Evolutionary conservation across 2,329 filamentous ascomycete genomes (phyloP), one percentile per base, ranked within the genome.

Genomic region (Neonectria ditissima): DNA sequence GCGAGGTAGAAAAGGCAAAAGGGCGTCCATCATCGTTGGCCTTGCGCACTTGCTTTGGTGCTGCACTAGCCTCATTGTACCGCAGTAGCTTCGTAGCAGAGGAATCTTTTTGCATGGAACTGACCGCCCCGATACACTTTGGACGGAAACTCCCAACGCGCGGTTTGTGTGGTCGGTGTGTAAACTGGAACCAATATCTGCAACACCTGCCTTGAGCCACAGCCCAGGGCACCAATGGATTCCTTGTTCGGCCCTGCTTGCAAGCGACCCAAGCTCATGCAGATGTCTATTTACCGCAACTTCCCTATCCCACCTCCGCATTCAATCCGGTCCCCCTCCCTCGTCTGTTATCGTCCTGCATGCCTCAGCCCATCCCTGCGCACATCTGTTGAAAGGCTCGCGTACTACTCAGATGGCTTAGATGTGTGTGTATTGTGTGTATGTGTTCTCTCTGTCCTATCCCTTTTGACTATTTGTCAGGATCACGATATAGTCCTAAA

Each of bases 231-330:
- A 39, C 59, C 59, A 57, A 62, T 62, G 24, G 47, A 41, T 55
- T 54, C 41, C 50, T 30, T 56, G 45, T 28, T n/a, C n/a, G 10
- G 22, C 24, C 16, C 16, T 34, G 14, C 41, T 24, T 39, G 11
- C 26, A 16, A 22, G 28, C 28, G 43, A 24, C 22, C 56, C 56
- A 34, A 28, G 9, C 24, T 30, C 24, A 55, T n/a, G 26, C 34
- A 32, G 16, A 22, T 43, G 20, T 54, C 41, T 45, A n/a, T 51
- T 63, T 55, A 5, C 59, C 61, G 51, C 55, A 63, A 58, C 58
- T 65, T 62, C 34, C 62, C 43, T 54, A 54, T 65, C 57, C 62
- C 58, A 63, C 55, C 55, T 59, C 55, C 50, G 22, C 60, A 63
- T n/a, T 37, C 48, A 59, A 24, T 51, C 56, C 52, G 45, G 56